These are phyloP conservation scores for Massarina eburnea DNA, from an alignment of 2,329 filamentous ascomycete species.

Conservation along the genomic window DNA sequence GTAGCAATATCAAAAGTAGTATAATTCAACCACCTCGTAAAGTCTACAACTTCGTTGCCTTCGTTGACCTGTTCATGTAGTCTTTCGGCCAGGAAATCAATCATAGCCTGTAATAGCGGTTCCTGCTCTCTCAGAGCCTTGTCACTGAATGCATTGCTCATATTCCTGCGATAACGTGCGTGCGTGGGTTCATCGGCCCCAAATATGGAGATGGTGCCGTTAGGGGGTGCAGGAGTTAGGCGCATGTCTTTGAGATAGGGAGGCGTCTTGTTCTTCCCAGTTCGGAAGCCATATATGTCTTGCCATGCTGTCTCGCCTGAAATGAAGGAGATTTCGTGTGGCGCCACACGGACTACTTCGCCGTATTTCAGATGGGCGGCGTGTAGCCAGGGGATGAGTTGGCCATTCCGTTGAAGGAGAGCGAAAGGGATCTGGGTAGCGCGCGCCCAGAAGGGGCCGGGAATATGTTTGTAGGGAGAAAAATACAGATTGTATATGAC, in stretches of 20 bases:
- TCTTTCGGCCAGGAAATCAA: slow-evolving; percentile 42
- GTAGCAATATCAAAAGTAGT: slow-evolving; percentile 33
- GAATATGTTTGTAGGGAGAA: slow-evolving; percentile 47
- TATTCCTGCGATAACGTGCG: slow-evolving; percentile 37
- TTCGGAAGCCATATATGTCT: slow-evolving; percentile 47
- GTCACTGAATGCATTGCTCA: slow-evolving; percentile 47
- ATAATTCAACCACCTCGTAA: slow-evolving; percentile 29
- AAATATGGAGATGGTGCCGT: slow-evolving; percentile 32
- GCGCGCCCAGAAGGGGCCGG: slow-evolving; percentile 44
- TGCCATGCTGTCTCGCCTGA: slow-evolving; percentile 47
- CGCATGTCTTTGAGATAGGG: slow-evolving; percentile 41
- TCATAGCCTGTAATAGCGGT: slow-evolving; percentile 41
- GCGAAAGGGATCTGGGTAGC: slow-evolving; percentile 37
- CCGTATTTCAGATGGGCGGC: slow-evolving; percentile 46
- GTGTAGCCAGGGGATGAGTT: slow-evolving; percentile 24
- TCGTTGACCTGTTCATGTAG: slow-evolving; percentile 25
- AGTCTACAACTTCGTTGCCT: slow-evolving; percentile 16
- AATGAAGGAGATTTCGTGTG: slow-evolving; percentile 48
- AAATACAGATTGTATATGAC: slow-evolving; percentile 46
- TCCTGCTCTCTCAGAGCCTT: slow-evolving; percentile 47
- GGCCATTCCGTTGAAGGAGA: slow-evolving; percentile 27
- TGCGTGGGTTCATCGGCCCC: slow-evolving; percentile 33
- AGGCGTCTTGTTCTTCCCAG: slow-evolving; percentile 38
- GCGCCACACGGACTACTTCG: slow-evolving; percentile 45
- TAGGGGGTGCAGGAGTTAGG: slow-evolving; percentile 37